phyloP scores from a whole-genome alignment of 192 early-diverging fungal genomes.

The Backusella tuberculispora region DNA sequence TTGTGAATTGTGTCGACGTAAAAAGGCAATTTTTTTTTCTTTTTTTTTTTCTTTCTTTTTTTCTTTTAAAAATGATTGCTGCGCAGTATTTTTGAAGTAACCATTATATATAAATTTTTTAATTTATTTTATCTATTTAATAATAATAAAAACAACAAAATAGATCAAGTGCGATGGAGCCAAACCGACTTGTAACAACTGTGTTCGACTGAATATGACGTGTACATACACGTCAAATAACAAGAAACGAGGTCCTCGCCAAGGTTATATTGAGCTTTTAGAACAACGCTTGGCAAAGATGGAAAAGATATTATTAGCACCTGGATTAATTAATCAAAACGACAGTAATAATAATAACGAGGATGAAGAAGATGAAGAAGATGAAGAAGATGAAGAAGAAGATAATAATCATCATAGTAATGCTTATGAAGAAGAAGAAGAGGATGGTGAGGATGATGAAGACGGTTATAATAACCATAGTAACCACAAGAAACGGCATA shows the following conservation, averaged over 20 bases:
- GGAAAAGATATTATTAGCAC: conserved; percentile 63
- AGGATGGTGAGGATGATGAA: neutral
- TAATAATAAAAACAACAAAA: neutral
- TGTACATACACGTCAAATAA: conserved; percentile 85
- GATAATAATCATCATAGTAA: neutral
- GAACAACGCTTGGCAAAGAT: conserved; percentile 81
- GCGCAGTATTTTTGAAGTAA: conserved; percentile 2
- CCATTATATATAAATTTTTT: neutral
- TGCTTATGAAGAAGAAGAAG: too few relatives aligned
- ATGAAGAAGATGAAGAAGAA: neutral
- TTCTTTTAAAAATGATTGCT: neutral
- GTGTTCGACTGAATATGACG: conserved; percentile 61
- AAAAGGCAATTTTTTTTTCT: conserved; percentile 53
- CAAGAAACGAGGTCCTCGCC: conserved; percentile 89
- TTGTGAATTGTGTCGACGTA: conserved; percentile 73
- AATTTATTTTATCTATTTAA: neutral
- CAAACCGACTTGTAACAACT: conserved; percentile 81
- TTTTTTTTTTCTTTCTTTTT: neutral
- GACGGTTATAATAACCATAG: neutral
- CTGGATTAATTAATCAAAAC: neutral
- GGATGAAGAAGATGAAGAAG: neutral
- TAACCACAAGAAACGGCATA: neutral
- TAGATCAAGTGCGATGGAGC: conserved; percentile 83
- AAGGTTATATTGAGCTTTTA: conserved; percentile 76
- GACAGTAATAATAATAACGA: neutral